These are phyloP conservation scores for Malassezia sp. DNA, from an alignment of 1,284 basidiomycete genomes.

Conservation along the genomic window DNA sequence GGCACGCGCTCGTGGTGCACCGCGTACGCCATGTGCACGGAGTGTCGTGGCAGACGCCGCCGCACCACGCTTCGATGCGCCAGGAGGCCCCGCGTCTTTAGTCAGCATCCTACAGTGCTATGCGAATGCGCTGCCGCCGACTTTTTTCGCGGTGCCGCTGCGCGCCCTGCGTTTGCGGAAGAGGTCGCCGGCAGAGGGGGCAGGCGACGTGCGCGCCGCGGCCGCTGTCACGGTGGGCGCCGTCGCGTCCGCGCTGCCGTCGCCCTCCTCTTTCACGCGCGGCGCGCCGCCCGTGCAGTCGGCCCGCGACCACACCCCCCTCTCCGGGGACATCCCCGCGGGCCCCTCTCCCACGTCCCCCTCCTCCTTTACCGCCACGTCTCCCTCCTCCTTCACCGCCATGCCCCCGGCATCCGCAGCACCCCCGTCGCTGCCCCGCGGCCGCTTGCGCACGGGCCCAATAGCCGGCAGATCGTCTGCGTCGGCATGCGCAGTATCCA, in stretches of 20 bases:
- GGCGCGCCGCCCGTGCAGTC: background rate
- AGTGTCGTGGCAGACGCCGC: background rate
- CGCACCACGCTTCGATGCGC: background rate
- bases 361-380: conserved; percentile 2
- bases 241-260: too few relatives aligned
- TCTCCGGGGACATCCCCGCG: too few relatives aligned
- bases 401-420: background rate
- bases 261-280: too few relatives aligned
- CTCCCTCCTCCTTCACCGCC: background rate
- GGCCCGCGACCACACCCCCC: too few relatives aligned
- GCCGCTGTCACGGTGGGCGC: background rate
- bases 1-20: conserved; percentile 27
- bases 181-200: background rate
- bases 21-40: conserved; percentile 16
- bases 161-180: conserved; percentile 15
- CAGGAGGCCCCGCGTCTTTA: background rate
- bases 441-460: conserved; percentile 33
- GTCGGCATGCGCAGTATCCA: conserved; percentile 19
- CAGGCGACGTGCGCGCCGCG: background rate
- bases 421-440: conserved; percentile 1
- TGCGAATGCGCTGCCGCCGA: background rate
- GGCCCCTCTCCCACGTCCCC: background rate
- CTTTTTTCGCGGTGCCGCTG: conserved; percentile 1
- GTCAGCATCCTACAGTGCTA: too few relatives aligned
- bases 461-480: conserved; percentile 20